These are phyloP conservation scores for Prunus yedoensis DNA, from an alignment of 331 rosid species.

Conservation along the genomic window DNA sequence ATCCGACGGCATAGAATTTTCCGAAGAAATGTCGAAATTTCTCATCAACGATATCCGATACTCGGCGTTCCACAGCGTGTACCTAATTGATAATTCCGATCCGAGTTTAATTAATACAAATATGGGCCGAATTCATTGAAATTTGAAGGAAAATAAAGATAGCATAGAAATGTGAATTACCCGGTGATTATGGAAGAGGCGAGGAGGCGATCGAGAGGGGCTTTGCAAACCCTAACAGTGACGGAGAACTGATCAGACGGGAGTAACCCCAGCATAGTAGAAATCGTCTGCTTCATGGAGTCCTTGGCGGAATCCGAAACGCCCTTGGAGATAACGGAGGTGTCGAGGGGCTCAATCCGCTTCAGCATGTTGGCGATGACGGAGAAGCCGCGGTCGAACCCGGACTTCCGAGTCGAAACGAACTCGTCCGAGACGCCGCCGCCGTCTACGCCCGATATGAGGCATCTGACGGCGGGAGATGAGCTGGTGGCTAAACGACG, in stretches of 20 bases:
- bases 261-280: constrained; percentile 87
- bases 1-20: constrained; percentile 23
- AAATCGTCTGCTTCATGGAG: constrained; percentile 93
- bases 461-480: constrained; percentile 35
- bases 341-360: constrained; percentile 81
- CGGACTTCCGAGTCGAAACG: constrained; percentile 70
- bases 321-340: constrained; percentile 77
- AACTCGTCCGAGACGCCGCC: constrained; percentile 84
- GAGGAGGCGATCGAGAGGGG: constrained; percentile 72
- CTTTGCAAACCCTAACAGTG: constrained; percentile 51
- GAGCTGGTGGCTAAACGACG: constrained; percentile 16
- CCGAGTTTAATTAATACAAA: background rate
- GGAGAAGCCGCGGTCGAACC: constrained; percentile 70
- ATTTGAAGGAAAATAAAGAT: background rate
- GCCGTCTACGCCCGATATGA: constrained; percentile 68
- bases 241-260: constrained; percentile 91
- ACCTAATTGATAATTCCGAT: constrained; percentile 41
- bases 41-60: constrained; percentile 78
- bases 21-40: constrained; percentile 65
- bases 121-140: background rate
- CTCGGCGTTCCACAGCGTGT: constrained; percentile 94
- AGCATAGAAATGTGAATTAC: constrained; percentile 22
- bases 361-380: constrained; percentile 86
- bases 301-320: constrained; percentile 75
- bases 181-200: constrained; percentile 91